phyloP scores from a whole-genome alignment of 208 protist species.

The Acanthamoeba divionensis region DNA sequence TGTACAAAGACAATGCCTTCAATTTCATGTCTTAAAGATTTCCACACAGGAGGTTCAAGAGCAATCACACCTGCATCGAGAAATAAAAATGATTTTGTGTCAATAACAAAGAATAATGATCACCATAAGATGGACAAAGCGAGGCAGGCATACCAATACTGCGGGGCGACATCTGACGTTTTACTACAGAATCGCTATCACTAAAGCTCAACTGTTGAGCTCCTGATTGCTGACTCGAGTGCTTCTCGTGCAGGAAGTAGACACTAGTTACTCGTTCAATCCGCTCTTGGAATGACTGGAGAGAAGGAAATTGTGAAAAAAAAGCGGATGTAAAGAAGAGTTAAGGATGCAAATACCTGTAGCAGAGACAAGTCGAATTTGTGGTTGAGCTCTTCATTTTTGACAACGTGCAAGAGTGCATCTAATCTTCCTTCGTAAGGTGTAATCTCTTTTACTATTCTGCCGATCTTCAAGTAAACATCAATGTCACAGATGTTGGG shows the following conservation, averaged over 20 bases:
- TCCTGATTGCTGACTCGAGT: too few relatives aligned
- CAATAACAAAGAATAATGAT: too few relatives aligned
- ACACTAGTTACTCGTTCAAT: too few relatives aligned
- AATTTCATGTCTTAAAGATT: slow-evolving; percentile 1
- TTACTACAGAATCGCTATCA: too few relatives aligned
- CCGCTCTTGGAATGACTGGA: not conserved
- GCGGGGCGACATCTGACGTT: too few relatives aligned
- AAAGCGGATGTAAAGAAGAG: too few relatives aligned
- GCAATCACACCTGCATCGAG: not conserved
- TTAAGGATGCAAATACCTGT: not conserved
- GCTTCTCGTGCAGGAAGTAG: too few relatives aligned
- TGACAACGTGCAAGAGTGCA: slow-evolving; percentile 15
- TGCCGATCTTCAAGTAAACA: not conserved
- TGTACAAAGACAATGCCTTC: slow-evolving; percentile 24
- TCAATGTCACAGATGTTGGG: not conserved
- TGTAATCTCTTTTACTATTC: not conserved
- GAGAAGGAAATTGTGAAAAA: not conserved
- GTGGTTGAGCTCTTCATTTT: slow-evolving; percentile 48
- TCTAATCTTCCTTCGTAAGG: slow-evolving; percentile 45
- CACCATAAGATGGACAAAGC: not conserved
- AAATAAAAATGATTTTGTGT: not conserved
- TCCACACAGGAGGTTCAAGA: slow-evolving; percentile 21
- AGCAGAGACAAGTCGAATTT: slow-evolving; percentile 33
- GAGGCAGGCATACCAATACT: too few relatives aligned
- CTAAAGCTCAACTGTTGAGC: too few relatives aligned